Evolutionary conservation across 345 rosid species (phyloP).

Genomic region (Eucalyptus melliodora): DNA sequence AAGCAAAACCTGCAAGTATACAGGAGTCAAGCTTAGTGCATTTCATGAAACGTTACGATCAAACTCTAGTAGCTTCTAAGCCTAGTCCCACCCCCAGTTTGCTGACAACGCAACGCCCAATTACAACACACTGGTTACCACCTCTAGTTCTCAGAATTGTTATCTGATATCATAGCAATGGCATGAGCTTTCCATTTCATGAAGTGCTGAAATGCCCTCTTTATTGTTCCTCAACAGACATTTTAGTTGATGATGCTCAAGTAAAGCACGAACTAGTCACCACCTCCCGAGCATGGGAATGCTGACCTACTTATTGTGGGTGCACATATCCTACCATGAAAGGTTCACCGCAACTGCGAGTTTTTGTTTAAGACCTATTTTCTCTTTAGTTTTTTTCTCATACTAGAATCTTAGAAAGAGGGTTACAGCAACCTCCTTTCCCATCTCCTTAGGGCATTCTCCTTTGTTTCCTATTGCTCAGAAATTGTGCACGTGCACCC

Average conservation of each 20-base stretch:
- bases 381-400: background rate
- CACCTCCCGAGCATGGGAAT: background rate
- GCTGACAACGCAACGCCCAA: background rate
- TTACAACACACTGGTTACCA: background rate
- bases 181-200: background rate
- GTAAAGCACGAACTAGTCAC: background rate
- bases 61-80: background rate
- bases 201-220: background rate
- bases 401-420: background rate
- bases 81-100: background rate
- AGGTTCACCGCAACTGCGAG: background rate
- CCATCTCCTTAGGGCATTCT: background rate
- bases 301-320: background rate
- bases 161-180: background rate
- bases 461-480: background rate
- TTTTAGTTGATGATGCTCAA: background rate
- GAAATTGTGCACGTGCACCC: accelerated
- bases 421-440: background rate
- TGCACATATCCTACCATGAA: background rate
- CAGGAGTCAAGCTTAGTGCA: background rate
- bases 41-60: background rate
- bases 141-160: background rate
- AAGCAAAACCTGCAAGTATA: slow-evolving; percentile 65
- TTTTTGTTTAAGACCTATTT: background rate
- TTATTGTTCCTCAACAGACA: background rate